Percentiles rank a stretch among this genome's conserved stretches.
Evolutionary conservation across 768 basidiomycete species (phyloP).

Genomic region (Lanmaoa rubissima): DNA sequence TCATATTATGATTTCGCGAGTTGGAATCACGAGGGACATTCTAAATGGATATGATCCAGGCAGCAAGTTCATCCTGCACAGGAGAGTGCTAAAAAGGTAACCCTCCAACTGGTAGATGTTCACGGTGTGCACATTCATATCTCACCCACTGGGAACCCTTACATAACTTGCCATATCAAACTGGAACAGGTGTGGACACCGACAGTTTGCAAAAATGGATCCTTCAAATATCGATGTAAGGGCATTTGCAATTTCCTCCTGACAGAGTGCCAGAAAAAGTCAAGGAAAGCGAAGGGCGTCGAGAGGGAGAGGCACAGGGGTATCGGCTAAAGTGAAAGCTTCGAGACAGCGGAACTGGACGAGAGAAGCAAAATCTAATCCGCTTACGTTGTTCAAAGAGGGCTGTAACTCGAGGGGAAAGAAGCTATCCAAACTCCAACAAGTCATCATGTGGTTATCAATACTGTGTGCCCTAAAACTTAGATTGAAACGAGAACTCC

Average conservation of each 20-base stretch:
- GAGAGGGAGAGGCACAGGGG: slow-evolving; percentile 1
- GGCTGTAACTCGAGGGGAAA: slow-evolving; percentile 4
- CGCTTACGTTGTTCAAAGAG: slow-evolving; percentile 9
- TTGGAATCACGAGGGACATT: slow-evolving; percentile 15
- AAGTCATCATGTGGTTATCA: slow-evolving; percentile 1
- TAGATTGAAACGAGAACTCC: slow-evolving; percentile 5
- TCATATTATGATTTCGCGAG: slow-evolving; percentile 9
- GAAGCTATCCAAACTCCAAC: neutral
- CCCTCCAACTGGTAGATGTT: neutral
- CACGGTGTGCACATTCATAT: slow-evolving; percentile 3
- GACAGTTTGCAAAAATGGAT: neutral
- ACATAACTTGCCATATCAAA: neutral
- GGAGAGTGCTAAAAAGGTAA: slow-evolving; percentile 9
- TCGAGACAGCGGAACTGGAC: neutral
- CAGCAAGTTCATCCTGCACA: neutral
- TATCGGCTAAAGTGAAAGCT: neutral
- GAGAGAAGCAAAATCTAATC: neutral
- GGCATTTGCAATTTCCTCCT: neutral
- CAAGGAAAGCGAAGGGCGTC: neutral
- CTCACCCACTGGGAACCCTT: neutral
- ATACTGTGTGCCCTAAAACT: slow-evolving; percentile 9
- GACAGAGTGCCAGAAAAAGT: neutral
- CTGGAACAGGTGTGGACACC: neutral
- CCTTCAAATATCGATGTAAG: neutral
- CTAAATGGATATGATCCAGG: neutral